Evolutionary conservation across 202 grass and related monocot species (phyloP), one percentile per base, ranked within the genome.

Genomic region (Zoysia matrella): DNA sequence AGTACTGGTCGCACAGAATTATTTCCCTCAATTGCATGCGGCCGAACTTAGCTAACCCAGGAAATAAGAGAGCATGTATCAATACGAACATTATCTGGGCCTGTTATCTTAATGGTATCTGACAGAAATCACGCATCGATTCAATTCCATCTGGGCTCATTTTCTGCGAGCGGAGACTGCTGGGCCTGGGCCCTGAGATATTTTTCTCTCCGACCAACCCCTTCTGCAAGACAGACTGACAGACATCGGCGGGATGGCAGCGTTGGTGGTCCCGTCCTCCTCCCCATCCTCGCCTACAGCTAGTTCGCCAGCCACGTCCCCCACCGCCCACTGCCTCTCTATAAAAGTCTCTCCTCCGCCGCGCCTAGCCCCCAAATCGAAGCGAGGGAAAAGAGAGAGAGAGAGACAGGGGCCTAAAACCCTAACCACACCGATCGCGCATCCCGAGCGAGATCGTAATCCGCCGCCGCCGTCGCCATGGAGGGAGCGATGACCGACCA

Each of bases 401-500:
- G 15, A 50, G 13, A 43, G 72, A 47, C 0, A 15, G 11, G 53
- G 47, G 6, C 68, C 74, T 90, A 86, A 90, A 86, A 22, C 88
- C 88, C 83, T 86, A 90, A 75, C 88, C 79, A 57, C 47, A 56
- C 60, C 67, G 8, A 79, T 83, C 74, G 76, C 75, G 74, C 86
- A 73, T 67, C 79, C 22, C 22, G 22, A 22, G 57, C 41, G 54
- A 12, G 16, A 71, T 48, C 3, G 46, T 50, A 3, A 45, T 11
- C 69, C 1, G 13, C 55, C 55, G 55, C 14, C 3, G 3, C 55
- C 15, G 51, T 65, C 9, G 63, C 63, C 83, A 90, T 90, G 88
- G 88, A 90, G 88, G 84, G 44, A 56, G 63, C n/a, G 80, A 83
- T 90, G 86, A 92, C 65, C 78, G 96, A 96, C 39, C 71, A 88